phyloP scores from a whole-genome alignment of 2,329 filamentous ascomycete species.

The Ophiocordyceps australis region DNA sequence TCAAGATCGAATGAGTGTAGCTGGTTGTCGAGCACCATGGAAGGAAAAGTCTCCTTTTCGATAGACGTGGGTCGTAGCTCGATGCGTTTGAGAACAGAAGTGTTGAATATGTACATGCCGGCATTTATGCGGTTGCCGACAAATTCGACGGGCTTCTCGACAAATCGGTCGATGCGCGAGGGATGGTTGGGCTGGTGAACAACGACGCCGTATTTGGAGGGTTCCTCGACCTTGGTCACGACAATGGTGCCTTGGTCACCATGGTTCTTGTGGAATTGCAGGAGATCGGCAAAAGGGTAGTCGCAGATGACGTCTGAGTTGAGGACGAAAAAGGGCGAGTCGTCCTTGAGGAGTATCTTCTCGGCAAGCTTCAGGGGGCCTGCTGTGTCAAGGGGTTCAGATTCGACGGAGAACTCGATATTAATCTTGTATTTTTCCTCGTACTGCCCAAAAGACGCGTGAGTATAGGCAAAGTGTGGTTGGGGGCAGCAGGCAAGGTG shows the following conservation, averaged over 20 bases:
- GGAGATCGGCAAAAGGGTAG: conserved; percentile 81
- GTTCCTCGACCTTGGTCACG: conserved; percentile 97
- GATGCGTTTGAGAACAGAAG: conserved; percentile 75
- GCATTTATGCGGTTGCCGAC: conserved; percentile 98
- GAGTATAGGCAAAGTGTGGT: not conserved
- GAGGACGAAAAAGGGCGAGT: conserved; percentile 90
- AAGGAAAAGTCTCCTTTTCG: conserved; percentile 96
- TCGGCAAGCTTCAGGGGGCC: conserved; percentile 92
- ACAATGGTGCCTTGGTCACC: conserved; percentile 95
- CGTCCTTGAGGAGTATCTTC: conserved; percentile 80
- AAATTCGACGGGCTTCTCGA: conserved; percentile 98
- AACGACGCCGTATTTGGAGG: conserved; percentile 95
- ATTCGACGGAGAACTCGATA: conserved; percentile 94
- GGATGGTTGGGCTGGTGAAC: conserved; percentile 90
- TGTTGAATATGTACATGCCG: conserved; percentile 95
- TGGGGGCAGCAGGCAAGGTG: not conserved
- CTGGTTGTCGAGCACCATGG: conserved; percentile 75
- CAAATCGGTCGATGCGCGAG: conserved; percentile 91
- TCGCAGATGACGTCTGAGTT: conserved; percentile 99
- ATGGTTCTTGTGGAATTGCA: conserved; percentile 81
- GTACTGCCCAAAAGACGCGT: conserved; percentile 39
- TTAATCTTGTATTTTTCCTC: conserved; percentile 84
- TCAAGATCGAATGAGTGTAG: conserved; percentile 93
- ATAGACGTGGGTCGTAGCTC: conserved; percentile 94
- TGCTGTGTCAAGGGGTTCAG: conserved; percentile 85